phyloP scores from a whole-genome alignment of 371 early-diverging fungal genomes.

The Mucor piriformis region DNA sequence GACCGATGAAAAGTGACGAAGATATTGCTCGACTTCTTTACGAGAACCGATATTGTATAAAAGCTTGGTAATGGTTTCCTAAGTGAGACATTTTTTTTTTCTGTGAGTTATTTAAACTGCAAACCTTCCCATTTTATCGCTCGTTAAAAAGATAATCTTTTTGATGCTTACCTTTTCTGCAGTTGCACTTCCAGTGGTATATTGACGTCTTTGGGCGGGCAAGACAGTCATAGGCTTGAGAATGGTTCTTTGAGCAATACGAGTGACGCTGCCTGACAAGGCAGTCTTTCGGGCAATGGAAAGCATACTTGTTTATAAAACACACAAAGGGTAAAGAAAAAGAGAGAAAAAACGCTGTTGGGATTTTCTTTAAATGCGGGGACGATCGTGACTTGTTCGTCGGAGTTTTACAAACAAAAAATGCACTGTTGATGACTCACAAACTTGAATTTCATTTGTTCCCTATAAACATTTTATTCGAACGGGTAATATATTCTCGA shows the following conservation, averaged over 20 bases:
- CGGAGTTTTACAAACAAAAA: background rate
- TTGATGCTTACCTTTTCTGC: conserved; percentile 44
- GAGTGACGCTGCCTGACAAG: conserved; percentile 20
- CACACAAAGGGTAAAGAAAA: conserved; percentile 1
- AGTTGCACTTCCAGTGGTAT: conserved; percentile 30
- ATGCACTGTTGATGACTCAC: conserved; percentile 19
- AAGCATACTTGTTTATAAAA: conserved; percentile 25
- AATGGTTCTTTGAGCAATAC: conserved; percentile 18
- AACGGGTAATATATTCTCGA: too few species aligned
- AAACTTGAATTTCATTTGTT: conserved; percentile 1
- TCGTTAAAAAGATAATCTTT: conserved; percentile 15
- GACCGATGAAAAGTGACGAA: conserved; percentile 93
- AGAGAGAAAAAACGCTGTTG: conserved; percentile 1
- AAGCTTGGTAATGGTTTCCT: conserved; percentile 97
- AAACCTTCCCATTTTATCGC: background rate
- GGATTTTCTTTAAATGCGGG: background rate
- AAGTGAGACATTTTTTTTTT: conserved; percentile 4
- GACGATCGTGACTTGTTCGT: background rate
- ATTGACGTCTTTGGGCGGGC: conserved; percentile 21
- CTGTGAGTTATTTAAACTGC: background rate
- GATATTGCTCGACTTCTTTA: conserved; percentile 97
- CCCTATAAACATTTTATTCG: too few species aligned
- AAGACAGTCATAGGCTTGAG: conserved; percentile 18
- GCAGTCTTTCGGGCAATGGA: conserved; percentile 41
- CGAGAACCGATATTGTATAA: conserved; percentile 97